Evolutionary conservation across 2,329 filamentous ascomycete species (phyloP), one percentile per base, ranked within the genome.

Genomic region (Venturia pyrina): DNA sequence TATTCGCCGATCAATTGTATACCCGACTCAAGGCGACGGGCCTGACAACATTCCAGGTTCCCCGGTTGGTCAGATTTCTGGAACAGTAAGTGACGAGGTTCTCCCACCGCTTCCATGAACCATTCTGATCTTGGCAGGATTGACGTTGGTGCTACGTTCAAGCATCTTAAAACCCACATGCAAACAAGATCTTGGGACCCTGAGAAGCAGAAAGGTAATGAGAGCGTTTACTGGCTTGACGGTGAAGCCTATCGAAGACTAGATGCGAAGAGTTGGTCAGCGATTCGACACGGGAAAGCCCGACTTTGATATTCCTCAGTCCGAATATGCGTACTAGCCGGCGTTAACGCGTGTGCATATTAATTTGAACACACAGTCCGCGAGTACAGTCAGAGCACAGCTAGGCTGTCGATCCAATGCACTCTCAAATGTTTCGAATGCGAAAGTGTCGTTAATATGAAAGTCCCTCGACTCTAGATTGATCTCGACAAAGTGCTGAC

Each of bases 121-220:
- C 41, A 57, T 62, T 67, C 66, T 64, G 48, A 59, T 11, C 56
- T 46, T n/a, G 67, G 32, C 6, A 41, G 13, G 32, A 6, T 71
- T 68, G 68, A 79, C 81, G 64, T 75, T 76, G 66, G 77, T 57
- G 79, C 78, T n/a, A 82, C 80, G 5, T 81, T 82, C 72, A 82
- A 82, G 68, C 79, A 82, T 68, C 77, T 78, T 1, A 81, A 81
- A 69, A 63, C 28, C 19, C 44, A 48, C 19, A 41, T 63, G 60
- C 37, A 65, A 28, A 43, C 60, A 11, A 28, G 21, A 19, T n/a
- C 41, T 40, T 66, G 65, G 65, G 60, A 66, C 34, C 65, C 65
- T 7, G 41, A 28, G 24, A 59, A 66, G 61, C 65, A 63, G 15
- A 57, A 21, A 11, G 24, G 2, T 37, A 57, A 57, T 32, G 64